Conservation (phyloP, 169 alveolate species). For the Plasmodium relictum region DNA sequence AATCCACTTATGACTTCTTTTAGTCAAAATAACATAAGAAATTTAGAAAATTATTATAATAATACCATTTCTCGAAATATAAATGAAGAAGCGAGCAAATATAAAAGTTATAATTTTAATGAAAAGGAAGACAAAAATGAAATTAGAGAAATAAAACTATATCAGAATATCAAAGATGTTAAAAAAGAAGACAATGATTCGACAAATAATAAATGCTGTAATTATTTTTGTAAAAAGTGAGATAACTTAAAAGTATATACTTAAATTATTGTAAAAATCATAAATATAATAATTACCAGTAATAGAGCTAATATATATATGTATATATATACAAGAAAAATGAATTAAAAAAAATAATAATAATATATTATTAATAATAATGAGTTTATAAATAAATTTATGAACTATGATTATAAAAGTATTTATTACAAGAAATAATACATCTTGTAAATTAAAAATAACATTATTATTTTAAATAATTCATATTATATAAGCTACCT, state of each 20-base stretch:
- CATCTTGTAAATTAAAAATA: too few relatives aligned
- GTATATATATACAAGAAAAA: too few relatives aligned
- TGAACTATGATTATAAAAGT: too few relatives aligned
- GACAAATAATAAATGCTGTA: conserved; percentile 22
- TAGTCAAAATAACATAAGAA: conserved; percentile 27
- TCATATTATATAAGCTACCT: too few relatives aligned
- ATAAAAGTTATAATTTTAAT: not conserved
- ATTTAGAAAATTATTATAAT: conserved; percentile 51
- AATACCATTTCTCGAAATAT: conserved; percentile 22
- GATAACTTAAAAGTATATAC: not conserved
- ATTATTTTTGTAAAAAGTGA: conserved; percentile 41
- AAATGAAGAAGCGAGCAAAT: conserved; percentile 19
- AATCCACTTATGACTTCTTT: conserved; percentile 42
- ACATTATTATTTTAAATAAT: too few relatives aligned
- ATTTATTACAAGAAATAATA: too few relatives aligned
- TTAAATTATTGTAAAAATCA: not conserved
- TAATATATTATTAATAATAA: too few relatives aligned
- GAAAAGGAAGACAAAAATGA: not conserved
- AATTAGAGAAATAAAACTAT: not conserved
- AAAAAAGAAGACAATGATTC: conserved; percentile 9
- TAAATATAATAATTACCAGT: not conserved
- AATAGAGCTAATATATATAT: too few relatives aligned
- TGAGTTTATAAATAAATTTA: too few relatives aligned
- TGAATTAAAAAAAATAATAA: too few relatives aligned
- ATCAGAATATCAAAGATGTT: not conserved